phyloP scores from a whole-genome alignment of 2,329 filamentous ascomycete species.

The Colletotrichum lupini region DNA sequence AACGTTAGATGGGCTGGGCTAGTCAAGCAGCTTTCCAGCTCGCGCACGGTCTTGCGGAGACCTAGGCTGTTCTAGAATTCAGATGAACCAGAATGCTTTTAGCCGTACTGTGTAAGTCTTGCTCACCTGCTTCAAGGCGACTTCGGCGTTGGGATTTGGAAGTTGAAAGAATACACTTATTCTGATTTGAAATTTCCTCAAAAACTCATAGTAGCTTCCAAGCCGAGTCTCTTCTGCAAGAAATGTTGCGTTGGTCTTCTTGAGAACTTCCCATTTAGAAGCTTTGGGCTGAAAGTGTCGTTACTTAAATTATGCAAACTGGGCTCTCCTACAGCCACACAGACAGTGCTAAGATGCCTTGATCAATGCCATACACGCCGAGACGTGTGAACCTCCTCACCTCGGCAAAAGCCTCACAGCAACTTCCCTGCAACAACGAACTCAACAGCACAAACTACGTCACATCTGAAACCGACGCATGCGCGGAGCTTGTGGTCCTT shows the following conservation, averaged over 20 bases:
- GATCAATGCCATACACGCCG: conserved; percentile 25
- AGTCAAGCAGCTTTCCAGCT: background rate
- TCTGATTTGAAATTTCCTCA: background rate
- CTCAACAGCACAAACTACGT: conserved; percentile 28
- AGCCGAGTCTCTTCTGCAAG: background rate
- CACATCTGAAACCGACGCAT: conserved; percentile 33
- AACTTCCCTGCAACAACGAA: conserved; percentile 26
- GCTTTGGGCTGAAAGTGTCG: background rate
- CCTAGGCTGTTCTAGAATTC: conserved; percentile 4
- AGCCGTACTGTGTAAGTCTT: background rate
- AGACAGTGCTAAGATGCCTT: conserved; percentile 32
- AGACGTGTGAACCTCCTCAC: conserved; percentile 6
- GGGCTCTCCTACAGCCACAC: conserved; percentile 20
- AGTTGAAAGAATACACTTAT: background rate
- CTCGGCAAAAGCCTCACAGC: conserved; percentile 12
- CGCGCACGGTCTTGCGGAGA: background rate
- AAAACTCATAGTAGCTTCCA: background rate
- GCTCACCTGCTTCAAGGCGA: too few species aligned
- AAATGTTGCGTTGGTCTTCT: background rate
- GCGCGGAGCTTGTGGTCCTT: conserved; percentile 14
- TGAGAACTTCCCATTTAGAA: background rate
- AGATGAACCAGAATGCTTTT: conserved; percentile 3
- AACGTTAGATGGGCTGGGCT: background rate
- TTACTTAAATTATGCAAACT: background rate
- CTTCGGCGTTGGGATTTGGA: background rate